phyloP scores from a whole-genome alignment of 1,284 basidiomycete genomes.

The Malassezia pachydermatis region DNA sequence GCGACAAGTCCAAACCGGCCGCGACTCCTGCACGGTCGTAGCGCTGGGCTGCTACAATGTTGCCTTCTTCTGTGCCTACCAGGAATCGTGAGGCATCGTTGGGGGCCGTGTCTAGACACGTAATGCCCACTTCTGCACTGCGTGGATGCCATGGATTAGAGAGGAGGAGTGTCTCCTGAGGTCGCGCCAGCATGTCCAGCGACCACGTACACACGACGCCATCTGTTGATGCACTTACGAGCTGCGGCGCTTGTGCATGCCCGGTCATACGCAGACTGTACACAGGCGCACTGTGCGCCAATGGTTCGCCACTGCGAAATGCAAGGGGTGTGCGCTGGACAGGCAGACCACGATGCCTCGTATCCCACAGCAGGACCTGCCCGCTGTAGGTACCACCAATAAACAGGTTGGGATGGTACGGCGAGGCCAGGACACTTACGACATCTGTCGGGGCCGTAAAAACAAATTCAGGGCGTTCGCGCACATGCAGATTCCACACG shows the following conservation, averaged over 20 bases:
- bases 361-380: slow-evolving; percentile 96
- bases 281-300: slow-evolving; percentile 94
- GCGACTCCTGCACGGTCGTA: slow-evolving; percentile 93
- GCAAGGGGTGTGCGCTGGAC: slow-evolving; percentile 83
- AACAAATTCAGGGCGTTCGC: slow-evolving; percentile 89
- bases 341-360: slow-evolving; percentile 76
- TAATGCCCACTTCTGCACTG: slow-evolving; percentile 82
- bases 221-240: slow-evolving; percentile 90
- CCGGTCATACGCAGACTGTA: slow-evolving; percentile 96
- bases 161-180: slow-evolving; percentile 50
- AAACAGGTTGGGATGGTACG: slow-evolving; percentile 91
- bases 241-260: slow-evolving; percentile 92
- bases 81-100: slow-evolving; percentile 91
- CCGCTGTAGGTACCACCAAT: slow-evolving; percentile 97
- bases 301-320: slow-evolving; percentile 52
- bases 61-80: slow-evolving; percentile 94
- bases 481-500: slow-evolving; percentile 90
- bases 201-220: slow-evolving; percentile 95
- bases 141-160: slow-evolving; percentile 26
- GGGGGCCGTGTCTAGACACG: slow-evolving; percentile 79
- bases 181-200: slow-evolving; percentile 94
- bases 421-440: slow-evolving; percentile 86
- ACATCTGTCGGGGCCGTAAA: slow-evolving; percentile 98
- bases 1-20: slow-evolving; percentile 80
- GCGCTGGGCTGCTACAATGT: slow-evolving; percentile 84